These are phyloP conservation scores for Myxozyma kluyveri DNA, from an alignment of 805 yeast species.

Conservation along the genomic window DNA sequence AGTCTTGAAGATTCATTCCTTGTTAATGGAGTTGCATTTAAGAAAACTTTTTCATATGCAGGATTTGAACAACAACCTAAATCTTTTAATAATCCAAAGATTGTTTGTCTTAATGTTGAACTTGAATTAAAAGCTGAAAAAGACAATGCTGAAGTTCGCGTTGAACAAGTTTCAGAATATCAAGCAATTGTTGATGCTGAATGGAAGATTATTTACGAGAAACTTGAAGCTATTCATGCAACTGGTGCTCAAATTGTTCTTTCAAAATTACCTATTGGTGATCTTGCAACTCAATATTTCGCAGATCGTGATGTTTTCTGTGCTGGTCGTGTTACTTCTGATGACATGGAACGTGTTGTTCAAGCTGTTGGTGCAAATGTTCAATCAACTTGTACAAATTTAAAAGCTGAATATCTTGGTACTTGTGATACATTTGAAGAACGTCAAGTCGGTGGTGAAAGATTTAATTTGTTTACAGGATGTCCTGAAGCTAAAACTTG, in stretches of 20 bases:
- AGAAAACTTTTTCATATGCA: constrained; percentile 95
- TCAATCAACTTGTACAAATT: constrained; percentile 65
- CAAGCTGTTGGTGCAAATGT: constrained; percentile 91
- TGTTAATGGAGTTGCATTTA: constrained; percentile 93
- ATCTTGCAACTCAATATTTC: constrained; percentile 96
- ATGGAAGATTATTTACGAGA: constrained; percentile 88
- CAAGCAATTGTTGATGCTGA: constrained; percentile 99
- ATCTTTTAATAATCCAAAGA: constrained; percentile 70
- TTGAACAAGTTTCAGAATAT: constrained; percentile 87
- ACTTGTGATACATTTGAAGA: constrained; percentile 86
- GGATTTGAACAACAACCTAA: constrained; percentile 99
- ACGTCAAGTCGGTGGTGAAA: constrained; percentile 91
- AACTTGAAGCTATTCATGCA: constrained; percentile 74
- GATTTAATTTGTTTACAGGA: constrained; percentile 89
- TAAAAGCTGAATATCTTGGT: constrained; percentile 70
- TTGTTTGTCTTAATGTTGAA: constrained; percentile 84
- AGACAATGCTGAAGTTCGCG: constrained; percentile 97
- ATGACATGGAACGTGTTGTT: constrained; percentile 89
- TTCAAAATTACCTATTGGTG: constrained; percentile 95
- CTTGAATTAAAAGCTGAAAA: constrained; percentile 96
- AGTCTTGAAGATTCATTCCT: constrained; percentile 89
- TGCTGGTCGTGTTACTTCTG: constrained; percentile 89
- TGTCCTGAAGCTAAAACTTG: constrained; percentile 92
- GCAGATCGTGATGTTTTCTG: constrained; percentile 96
- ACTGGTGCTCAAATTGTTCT: constrained; percentile 92